These are phyloP conservation scores for Scenedesmus sp. DNA, from an alignment of 163 green algal species.

Conservation along the genomic window DNA sequence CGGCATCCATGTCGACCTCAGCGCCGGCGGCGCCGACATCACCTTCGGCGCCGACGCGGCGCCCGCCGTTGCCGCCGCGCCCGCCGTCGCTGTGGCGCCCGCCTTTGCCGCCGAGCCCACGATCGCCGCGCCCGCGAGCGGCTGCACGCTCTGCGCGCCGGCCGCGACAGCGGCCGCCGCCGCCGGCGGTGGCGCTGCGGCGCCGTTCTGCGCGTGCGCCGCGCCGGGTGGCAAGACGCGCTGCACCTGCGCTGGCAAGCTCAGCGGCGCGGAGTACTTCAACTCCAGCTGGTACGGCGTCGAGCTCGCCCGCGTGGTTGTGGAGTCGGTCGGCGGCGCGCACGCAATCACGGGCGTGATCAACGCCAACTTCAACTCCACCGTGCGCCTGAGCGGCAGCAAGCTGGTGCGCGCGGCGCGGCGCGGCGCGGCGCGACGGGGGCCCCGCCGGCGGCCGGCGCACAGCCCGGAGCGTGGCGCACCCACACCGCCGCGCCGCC, in stretches of 20 bases:
- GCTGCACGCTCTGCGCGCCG: neutral
- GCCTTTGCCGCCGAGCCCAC: too few relatives aligned
- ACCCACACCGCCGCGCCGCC: too few relatives aligned
- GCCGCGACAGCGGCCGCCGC: too few relatives aligned
- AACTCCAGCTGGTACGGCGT: slow-evolving; percentile 1
- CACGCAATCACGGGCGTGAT: slow-evolving; percentile 11
- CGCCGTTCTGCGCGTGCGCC: neutral
- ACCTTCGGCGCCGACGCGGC: too few relatives aligned
- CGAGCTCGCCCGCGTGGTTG: slow-evolving; percentile 17
- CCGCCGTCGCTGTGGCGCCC: too few relatives aligned
- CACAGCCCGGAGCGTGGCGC: too few relatives aligned
- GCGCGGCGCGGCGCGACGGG: too few relatives aligned
- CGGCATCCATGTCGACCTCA: too few relatives aligned
- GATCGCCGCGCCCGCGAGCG: neutral
- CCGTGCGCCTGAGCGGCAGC: slow-evolving; percentile 9
- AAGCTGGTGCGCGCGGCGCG: slow-evolving; percentile 39
- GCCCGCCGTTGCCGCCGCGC: too few relatives aligned
- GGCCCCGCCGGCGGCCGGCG: too few relatives aligned
- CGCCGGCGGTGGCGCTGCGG: too few relatives aligned
- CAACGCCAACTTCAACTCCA: slow-evolving; percentile 37
- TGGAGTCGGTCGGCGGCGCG: neutral
- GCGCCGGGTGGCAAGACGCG: slow-evolving; percentile 30
- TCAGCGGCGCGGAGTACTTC: slow-evolving; percentile 21
- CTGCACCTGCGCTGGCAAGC: slow-evolving; percentile 14
- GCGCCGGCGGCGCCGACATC: too few relatives aligned